Evolutionary conservation across 768 basidiomycete species (phyloP).

Genomic region (Cystoderma amianthinum): DNA sequence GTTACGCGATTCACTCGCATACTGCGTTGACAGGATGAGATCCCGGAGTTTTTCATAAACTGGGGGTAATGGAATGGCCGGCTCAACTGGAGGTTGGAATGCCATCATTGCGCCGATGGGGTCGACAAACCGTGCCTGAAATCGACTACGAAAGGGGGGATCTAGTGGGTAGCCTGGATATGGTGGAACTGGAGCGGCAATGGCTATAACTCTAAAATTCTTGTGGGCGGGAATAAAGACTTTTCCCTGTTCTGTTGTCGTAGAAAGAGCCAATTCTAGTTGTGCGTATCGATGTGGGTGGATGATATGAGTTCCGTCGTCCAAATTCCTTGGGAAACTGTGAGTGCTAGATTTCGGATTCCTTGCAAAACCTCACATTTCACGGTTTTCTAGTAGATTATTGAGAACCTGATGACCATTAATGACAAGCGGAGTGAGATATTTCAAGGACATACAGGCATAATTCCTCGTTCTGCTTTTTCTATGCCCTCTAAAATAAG

Average conservation of each 20-base stretch:
- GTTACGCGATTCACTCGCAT: slow-evolving; percentile 51
- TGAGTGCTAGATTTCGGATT: background rate
- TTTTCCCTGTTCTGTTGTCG: slow-evolving; percentile 25
- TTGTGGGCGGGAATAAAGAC: slow-evolving; percentile 59
- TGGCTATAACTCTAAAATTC: slow-evolving; percentile 63
- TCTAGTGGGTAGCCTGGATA: slow-evolving; percentile 62
- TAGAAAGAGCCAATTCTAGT: slow-evolving; percentile 26
- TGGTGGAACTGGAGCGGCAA: slow-evolving; percentile 63
- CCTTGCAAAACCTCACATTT: slow-evolving; percentile 37
- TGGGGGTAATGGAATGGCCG: slow-evolving; percentile 7
- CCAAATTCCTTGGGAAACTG: slow-evolving; percentile 43
- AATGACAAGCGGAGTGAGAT: background rate
- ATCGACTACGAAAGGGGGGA: slow-evolving; percentile 63
- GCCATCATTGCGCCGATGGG: slow-evolving; percentile 47
- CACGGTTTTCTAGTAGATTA: slow-evolving; percentile 65
- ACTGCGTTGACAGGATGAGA: slow-evolving; percentile 55
- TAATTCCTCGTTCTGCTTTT: slow-evolving; percentile 67
- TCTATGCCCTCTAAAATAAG: slow-evolving; percentile 67
- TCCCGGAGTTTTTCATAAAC: slow-evolving; percentile 42
- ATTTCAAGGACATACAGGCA: slow-evolving; percentile 42
- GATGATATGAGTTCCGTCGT: slow-evolving; percentile 65
- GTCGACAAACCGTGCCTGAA: slow-evolving; percentile 63
- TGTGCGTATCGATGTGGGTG: slow-evolving; percentile 54
- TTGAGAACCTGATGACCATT: slow-evolving; percentile 38
- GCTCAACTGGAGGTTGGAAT: slow-evolving; percentile 18